Percentiles rank a stretch among this genome's conserved stretches.
phyloP scores from a whole-genome alignment of 1,284 basidiomycete species.

The Austroboletus novae-zelandiae region DNA sequence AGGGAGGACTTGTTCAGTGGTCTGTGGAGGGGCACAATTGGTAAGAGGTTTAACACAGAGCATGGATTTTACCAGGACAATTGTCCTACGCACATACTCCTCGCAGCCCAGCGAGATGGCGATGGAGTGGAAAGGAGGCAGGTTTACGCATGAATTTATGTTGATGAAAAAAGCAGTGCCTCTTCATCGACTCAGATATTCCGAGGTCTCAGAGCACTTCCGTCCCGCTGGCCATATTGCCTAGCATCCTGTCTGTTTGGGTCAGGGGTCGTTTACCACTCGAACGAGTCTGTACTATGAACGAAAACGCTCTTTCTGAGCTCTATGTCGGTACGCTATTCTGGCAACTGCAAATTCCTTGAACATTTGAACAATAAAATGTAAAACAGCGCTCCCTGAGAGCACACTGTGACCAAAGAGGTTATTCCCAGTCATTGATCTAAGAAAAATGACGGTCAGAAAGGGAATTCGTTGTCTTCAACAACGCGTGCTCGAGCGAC shows the following conservation, averaged over 20 bases:
- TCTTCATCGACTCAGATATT: slow-evolving; percentile 52
- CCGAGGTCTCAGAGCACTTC: slow-evolving; percentile 46
- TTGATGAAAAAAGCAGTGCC: slow-evolving; percentile 42
- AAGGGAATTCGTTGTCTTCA: no score
- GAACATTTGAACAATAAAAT: no score
- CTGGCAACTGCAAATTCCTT: no score
- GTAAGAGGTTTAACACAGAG: slow-evolving; percentile 34
- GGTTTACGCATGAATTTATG: slow-evolving; percentile 55
- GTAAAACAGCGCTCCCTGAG: no score
- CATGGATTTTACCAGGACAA: slow-evolving; percentile 48
- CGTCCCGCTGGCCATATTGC: slow-evolving; percentile 27
- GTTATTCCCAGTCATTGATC: no score
- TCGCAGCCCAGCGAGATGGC: slow-evolving; percentile 55
- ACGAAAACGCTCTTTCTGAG: no score
- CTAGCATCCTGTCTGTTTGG: slow-evolving; percentile 53
- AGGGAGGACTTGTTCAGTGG: slow-evolving; percentile 51
- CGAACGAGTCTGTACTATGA: no score
- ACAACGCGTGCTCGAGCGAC: no score
- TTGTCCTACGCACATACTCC: slow-evolving; percentile 46
- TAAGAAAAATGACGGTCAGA: no score
- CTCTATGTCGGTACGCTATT: no score
- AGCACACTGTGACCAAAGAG: no score
- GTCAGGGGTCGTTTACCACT: slow-evolving; percentile 20
- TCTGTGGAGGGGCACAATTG: slow-evolving; percentile 50
- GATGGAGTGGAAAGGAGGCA: slow-evolving; percentile 58